A percentile compares a stretch with the other conserved stretches of the same genome.
Evolutionary conservation across 352 stramenopile species (phyloP).

Genomic region (Saprolegnia parasitica): DNA sequence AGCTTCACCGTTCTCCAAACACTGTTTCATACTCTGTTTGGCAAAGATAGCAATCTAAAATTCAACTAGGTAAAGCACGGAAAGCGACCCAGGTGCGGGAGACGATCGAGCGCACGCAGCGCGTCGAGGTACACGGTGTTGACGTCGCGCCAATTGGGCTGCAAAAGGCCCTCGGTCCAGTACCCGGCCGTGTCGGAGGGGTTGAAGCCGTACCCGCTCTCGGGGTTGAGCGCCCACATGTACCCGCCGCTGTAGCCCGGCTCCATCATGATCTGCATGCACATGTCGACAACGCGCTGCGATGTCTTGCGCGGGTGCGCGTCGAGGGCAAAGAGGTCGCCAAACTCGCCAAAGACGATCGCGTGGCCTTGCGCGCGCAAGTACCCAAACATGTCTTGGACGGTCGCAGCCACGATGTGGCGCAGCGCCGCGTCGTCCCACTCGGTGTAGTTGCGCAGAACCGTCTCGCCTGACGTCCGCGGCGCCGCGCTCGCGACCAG

Average conservation of each 20-base stretch:
- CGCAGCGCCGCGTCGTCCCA: constrained; percentile 45
- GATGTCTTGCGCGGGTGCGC: constrained; percentile 46
- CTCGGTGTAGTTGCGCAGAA: constrained; percentile 42
- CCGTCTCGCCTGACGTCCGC: constrained; percentile 25
- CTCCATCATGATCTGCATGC: constrained; percentile 53
- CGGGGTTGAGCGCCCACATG: constrained; percentile 72
- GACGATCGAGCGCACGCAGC: constrained; percentile 56
- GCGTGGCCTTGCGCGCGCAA: constrained; percentile 44
- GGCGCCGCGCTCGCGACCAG: constrained; percentile 43
- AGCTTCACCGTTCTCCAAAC: too few relatives aligned
- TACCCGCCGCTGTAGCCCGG: constrained; percentile 52
- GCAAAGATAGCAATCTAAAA: background rate
- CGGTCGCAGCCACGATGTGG: constrained; percentile 54
- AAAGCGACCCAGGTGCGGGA: constrained; percentile 55
- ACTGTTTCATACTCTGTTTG: too few relatives aligned
- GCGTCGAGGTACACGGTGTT: constrained; percentile 63
- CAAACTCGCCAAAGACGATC: constrained; percentile 64
- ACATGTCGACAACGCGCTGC: constrained; percentile 54
- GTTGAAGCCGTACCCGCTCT: constrained; percentile 71
- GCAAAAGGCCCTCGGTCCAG: constrained; percentile 64
- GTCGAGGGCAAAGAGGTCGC: constrained; percentile 55
- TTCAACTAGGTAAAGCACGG: constrained; percentile 42
- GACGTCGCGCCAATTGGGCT: constrained; percentile 61
- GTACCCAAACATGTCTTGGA: constrained; percentile 70
- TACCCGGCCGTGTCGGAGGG: constrained; percentile 42